A percentile compares a stretch with the other conserved stretches of the same genome.
Evolutionary conservation across 495 filamentous ascomycete species (phyloP).

Genomic region (Neurospora sp.): DNA sequence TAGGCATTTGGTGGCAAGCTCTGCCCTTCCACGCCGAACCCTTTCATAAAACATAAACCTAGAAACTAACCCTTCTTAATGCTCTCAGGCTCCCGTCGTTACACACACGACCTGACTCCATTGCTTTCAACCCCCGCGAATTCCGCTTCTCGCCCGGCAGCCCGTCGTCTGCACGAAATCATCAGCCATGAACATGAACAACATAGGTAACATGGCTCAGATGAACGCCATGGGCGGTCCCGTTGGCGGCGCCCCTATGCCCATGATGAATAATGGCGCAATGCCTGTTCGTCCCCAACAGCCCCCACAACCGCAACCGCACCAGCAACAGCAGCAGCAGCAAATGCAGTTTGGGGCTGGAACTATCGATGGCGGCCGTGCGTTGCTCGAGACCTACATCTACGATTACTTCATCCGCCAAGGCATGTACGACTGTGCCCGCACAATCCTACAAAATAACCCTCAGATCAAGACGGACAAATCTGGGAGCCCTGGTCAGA

Average conservation of each 20-base stretch:
- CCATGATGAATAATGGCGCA: conserved; percentile 62
- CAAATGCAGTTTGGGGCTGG: conserved; percentile 5
- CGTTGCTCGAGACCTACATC: conserved; percentile 81
- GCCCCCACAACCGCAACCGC: conserved; percentile 14
- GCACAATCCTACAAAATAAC: conserved; percentile 57
- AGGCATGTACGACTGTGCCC: conserved; percentile 69
- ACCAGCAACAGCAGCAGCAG: conserved; percentile 10
- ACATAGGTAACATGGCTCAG: conserved; percentile 42
- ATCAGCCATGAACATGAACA: conserved; percentile 52
- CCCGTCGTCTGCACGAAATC: conserved; percentile 18
- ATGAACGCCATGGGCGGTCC: conserved; percentile 58
- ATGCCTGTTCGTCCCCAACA: conserved; percentile 23
- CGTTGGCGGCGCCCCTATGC: conserved; percentile 49
- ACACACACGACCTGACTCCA: background rate
- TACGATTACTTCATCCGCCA: conserved; percentile 92
- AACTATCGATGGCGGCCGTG: conserved; percentile 28
- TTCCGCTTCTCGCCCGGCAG: conserved; percentile 17
- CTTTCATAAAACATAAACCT: background rate
- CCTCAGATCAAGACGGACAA: conserved; percentile 43
- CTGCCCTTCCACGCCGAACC: background rate
- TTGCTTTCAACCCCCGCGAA: conserved; percentile 4
- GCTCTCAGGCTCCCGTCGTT: background rate
- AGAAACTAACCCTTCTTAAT: background rate
- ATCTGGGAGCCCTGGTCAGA: conserved; percentile 44
- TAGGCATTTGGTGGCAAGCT: background rate